Percentiles rank a stretch among this genome's conserved stretches.
Evolutionary conservation across 1,139 yeast species (phyloP).

Genomic region (Hyphopichia wangnamkhiaoensis): DNA sequence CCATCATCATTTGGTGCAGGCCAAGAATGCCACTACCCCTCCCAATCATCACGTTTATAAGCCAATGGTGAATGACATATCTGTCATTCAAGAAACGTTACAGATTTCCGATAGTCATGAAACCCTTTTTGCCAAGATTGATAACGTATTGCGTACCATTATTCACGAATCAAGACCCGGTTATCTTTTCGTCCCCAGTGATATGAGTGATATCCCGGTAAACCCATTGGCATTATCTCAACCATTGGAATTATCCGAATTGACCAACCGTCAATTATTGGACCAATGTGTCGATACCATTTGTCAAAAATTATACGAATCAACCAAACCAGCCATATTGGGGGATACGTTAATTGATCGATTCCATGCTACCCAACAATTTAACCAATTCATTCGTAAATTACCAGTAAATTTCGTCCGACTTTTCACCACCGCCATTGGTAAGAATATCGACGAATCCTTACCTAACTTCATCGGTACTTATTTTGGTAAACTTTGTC

Average conservation of each 20-base stretch:
- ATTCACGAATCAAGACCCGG: conserved; percentile 71
- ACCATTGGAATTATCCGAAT: conserved; percentile 25
- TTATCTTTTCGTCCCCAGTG: conserved; percentile 72
- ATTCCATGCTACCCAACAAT: conserved; percentile 40
- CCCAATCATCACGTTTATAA: conserved; percentile 66
- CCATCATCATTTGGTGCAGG: conserved; percentile 73
- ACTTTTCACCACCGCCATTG: conserved; percentile 41
- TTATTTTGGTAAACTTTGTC: conserved; percentile 50
- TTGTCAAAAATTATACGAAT: conserved; percentile 47
- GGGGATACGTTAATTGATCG: conserved; percentile 69
- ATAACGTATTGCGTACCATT: conserved; percentile 59
- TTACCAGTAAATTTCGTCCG: conserved; percentile 28
- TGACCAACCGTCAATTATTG: conserved; percentile 25
- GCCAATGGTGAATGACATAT: conserved; percentile 57
- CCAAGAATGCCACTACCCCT: conserved; percentile 43
- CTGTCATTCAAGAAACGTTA: conserved; percentile 60
- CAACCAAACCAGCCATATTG: conserved; percentile 61
- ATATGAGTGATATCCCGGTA: conserved; percentile 56
- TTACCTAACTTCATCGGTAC: conserved; percentile 61
- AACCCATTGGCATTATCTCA: conserved; percentile 30
- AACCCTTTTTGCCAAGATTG: conserved; percentile 50
- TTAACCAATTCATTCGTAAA: conserved; percentile 47
- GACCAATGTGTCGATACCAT: conserved; percentile 46
- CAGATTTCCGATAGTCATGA: conserved; percentile 50
- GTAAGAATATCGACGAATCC: conserved; percentile 63